phyloP scores from a whole-genome alignment of 805 yeast genomes.

The Cyberlindnera americana region DNA sequence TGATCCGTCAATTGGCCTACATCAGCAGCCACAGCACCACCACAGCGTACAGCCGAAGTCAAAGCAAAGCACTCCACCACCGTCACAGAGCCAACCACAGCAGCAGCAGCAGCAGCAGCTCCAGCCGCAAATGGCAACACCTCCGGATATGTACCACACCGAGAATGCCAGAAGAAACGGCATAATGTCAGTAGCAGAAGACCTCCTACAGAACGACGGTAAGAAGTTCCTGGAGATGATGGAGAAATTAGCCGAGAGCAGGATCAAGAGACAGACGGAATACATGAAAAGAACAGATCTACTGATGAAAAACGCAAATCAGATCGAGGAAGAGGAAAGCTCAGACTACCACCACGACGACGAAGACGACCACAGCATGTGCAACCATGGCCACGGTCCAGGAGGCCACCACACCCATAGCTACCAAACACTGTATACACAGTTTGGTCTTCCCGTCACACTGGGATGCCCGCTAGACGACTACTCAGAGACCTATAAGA shows the following conservation, averaged over 20 bases:
- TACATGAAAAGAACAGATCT: slow-evolving; percentile 14
- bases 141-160: too few species aligned
- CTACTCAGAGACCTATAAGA: slow-evolving; percentile 5
- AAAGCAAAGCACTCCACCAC: slow-evolving; percentile 1
- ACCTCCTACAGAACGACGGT: slow-evolving; percentile 74
- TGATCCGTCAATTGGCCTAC: slow-evolving; percentile 1
- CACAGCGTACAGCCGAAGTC: slow-evolving; percentile 5
- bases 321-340: slow-evolving; percentile 30
- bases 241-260: slow-evolving; percentile 64
- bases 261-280: slow-evolving; percentile 32
- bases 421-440: too few species aligned
- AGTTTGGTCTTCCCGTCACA: too few species aligned
- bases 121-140: slow-evolving; percentile 1
- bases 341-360: slow-evolving; percentile 27
- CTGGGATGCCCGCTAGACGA: background rate
- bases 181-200: slow-evolving; percentile 68
- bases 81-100: slow-evolving; percentile 1
- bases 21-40: slow-evolving; percentile 6
- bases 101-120: slow-evolving; percentile 6
- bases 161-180: slow-evolving; percentile 33
- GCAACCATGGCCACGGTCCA: slow-evolving; percentile 28
- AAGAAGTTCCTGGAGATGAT: slow-evolving; percentile 72
- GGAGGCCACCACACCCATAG: too few species aligned
- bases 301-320: slow-evolving; percentile 19
- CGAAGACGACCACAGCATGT: slow-evolving; percentile 18